Base-by-base conservation (phyloP, 2,329 filamentous ascomycete genomes). In the Hypoxylon sp. region DNA sequence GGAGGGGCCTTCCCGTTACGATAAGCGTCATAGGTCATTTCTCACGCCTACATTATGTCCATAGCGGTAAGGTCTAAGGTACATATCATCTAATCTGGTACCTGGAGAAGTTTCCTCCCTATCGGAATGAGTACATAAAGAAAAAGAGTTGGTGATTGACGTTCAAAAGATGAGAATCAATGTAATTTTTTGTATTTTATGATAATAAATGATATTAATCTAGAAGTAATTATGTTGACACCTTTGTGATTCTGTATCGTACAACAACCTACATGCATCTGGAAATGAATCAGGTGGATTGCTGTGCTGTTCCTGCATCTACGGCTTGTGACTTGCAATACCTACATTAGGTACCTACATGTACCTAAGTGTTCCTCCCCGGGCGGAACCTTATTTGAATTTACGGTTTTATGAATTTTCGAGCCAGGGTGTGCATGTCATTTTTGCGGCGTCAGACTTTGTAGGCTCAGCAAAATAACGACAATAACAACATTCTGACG, bases 21-120 rank as follows among this genome's bases (percentile, higher is more conserved):
- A 70, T 70, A 70, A 70, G 65, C 68, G 65, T 70, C 68, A 70
- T 68, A 17, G 65, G 65, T 60, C 59, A 50, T 34, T 34, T 48
- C 14, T 36, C 28, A 23, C 14, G 5, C 19, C 14, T 25, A 25
- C 25, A 25, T 3, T 4, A 25, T 25, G 25, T 5, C 1, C 25
- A 25, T 25, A 25, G 25, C n/a, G n/a, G n/a, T n/a, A n/a, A n/a
- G n/a, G n/a, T n/a, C n/a, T n/a, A n/a, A n/a, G n/a, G n/a, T n/a
- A n/a, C n/a, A n/a, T n/a, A n/a, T 17, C 19, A 13, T 32, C 51
- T 60, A 52, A 46, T 6, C 55, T 38, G 5, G 28, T 30, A 32
- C 28, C 58, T 58, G 6, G 46, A 38, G 60, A 43, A 52, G 30
- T 17, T 49, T 53, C 34, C 36, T 3, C 28, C 51, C 56, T 43